Base-by-base conservation (phyloP, 2,329 filamentous ascomycete genomes). In the Aspergillus fructus region DNA sequence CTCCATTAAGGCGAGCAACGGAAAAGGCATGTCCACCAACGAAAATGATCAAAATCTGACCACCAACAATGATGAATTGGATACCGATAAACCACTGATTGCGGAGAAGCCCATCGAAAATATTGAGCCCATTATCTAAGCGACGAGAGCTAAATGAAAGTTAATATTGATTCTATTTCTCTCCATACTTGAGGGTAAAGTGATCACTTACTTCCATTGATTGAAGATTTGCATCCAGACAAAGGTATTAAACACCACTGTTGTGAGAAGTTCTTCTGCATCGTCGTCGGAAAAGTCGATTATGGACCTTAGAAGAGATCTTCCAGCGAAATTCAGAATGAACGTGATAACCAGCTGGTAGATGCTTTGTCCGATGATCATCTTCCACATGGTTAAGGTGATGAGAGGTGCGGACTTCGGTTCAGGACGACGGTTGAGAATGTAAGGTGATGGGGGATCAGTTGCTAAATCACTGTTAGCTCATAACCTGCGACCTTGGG, bases 11-110 rank as follows among this genome's bases (percentile, higher is more conserved):
- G 1, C 79, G 80, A 7, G 74, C 75, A 1, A 88, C 85, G 11
- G 85, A 83, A 68, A 91, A 90, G 0, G 87, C 88, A 27, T 79
- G 75, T 6, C 88, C 87, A 61, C 88, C 89, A 58, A 89, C 81
- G 64, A 89, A 88, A 58, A 91, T 80, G 66, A 91, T 91, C 71
- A 89, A 71, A n/a, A 88, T 79, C 67, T 91, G 89, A 8, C 88
- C 88, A 12, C 81, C 85, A 43, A 89, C 77, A 66, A 89, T 91
- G 65, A 89, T 79, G 23, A 80, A 68, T 66, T 89, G 83, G 40
- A 90, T 89, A 4, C 78, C 79, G 34, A 89, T 79, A 62, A 79
- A 79, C 73, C 76, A 79, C n/a, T 63, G 68, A 55, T 79, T 79
- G 49, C 67, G 68, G 45, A 68, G 65, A 23, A 78, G 64, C 13